A percentile compares a stretch with the other conserved stretches of the same genome.
phyloP scores from a whole-genome alignment of 1,139 yeast genomes.

The Yamadazyma dushanensis region DNA sequence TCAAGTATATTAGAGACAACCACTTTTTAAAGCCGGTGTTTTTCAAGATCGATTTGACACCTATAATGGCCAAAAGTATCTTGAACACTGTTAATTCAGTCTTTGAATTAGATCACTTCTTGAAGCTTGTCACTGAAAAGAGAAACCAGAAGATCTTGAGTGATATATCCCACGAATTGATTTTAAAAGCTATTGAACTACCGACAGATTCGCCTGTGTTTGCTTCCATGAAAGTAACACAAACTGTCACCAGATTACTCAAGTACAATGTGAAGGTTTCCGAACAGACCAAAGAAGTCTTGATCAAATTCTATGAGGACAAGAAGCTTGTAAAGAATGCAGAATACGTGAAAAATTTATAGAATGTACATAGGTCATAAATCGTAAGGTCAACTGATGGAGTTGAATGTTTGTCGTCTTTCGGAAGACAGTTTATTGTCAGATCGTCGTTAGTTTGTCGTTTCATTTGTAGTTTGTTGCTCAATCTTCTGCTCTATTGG shows the following conservation, averaged over 20 bases:
- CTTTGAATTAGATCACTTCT: constrained; percentile 34
- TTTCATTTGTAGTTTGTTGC: too few relatives aligned
- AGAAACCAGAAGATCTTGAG: constrained; percentile 14
- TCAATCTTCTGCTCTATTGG: too few relatives aligned
- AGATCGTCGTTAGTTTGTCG: too few relatives aligned
- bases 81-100: constrained; percentile 15
- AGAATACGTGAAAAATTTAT: constrained; percentile 1
- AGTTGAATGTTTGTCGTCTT: too few relatives aligned
- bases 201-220: background rate
- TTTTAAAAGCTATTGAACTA: constrained; percentile 13
- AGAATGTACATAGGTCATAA: constrained; percentile 9
- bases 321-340: constrained; percentile 1
- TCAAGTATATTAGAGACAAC: constrained; percentile 23
- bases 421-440: too few relatives aligned
- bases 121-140: constrained; percentile 21
- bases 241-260: constrained; percentile 7
- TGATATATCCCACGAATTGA: constrained; percentile 14
- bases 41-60: constrained; percentile 24
- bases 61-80: constrained; percentile 22
- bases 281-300: constrained; percentile 1
- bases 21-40: constrained; percentile 31
- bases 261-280: constrained; percentile 8
- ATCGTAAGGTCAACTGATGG: too few relatives aligned
- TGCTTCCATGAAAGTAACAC: constrained; percentile 7
- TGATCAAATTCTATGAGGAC: constrained; percentile 1